Evolutionary conservation across 108 stramenopile genomes (phyloP).

Genomic region (Heterococcus sp.): DNA sequence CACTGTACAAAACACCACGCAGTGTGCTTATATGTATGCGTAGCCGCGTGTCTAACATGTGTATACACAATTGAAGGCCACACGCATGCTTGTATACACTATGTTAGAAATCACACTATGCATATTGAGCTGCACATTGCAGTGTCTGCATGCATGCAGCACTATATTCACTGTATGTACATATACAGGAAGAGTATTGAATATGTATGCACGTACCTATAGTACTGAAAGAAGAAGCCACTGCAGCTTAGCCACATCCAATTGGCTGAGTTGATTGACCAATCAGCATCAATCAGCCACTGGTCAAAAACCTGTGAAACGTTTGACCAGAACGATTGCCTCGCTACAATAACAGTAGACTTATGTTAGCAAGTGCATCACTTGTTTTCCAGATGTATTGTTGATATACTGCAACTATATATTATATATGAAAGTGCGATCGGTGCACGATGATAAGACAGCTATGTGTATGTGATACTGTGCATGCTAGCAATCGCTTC

Average conservation of each 20-base stretch:
- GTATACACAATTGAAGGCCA: conserved; percentile 56
- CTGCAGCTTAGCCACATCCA: conserved; percentile 89
- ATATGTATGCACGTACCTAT: conserved; percentile 1
- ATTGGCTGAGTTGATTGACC: conserved; percentile 87
- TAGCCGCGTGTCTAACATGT: too few relatives aligned
- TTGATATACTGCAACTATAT: too few relatives aligned
- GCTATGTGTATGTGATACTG: too few relatives aligned
- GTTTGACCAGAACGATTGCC: too few relatives aligned
- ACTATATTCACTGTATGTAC: neutral
- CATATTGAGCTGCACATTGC: neutral
- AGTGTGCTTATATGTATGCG: too few relatives aligned
- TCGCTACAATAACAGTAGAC: too few relatives aligned
- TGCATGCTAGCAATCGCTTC: too few relatives aligned
- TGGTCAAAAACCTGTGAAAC: conserved; percentile 46
- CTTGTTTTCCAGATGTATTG: too few relatives aligned
- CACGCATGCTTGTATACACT: neutral
- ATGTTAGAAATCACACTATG: neutral
- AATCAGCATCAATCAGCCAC: conserved; percentile 87
- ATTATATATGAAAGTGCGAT: too few relatives aligned
- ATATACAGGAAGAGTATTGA: neutral
- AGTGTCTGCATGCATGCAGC: neutral
- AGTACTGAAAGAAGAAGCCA: conserved; percentile 54
- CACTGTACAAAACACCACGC: too few relatives aligned
- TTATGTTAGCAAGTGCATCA: too few relatives aligned
- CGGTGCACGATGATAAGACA: too few relatives aligned